Conservation (phyloP, 805 yeast species). For the Suhomyces kilbournensis region DNA sequence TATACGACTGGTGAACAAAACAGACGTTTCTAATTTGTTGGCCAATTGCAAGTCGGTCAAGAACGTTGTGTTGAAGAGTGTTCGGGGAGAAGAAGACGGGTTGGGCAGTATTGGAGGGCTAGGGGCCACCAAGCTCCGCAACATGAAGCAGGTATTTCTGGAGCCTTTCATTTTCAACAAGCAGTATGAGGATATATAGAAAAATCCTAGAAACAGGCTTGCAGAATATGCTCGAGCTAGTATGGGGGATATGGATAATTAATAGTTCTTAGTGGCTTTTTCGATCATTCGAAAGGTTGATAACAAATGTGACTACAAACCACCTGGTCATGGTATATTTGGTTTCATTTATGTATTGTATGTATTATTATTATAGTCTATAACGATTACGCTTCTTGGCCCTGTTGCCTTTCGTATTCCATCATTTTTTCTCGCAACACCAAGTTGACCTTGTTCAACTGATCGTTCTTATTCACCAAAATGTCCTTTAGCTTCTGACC, state of each 20-base stretch:
- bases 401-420: conserved; percentile 39
- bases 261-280: not conserved
- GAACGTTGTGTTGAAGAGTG: conserved; percentile 34
- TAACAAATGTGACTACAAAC: too few relatives aligned
- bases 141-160: conserved; percentile 38
- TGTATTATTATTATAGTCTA: not conserved
- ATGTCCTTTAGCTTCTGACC: conserved; percentile 69
- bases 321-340: too few relatives aligned
- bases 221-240: not conserved
- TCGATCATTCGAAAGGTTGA: too few relatives aligned
- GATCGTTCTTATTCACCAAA: conserved; percentile 68
- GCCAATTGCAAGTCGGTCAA: conserved; percentile 47
- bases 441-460: conserved; percentile 59
- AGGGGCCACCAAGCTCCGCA: conserved; percentile 45
- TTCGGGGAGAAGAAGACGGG: conserved; percentile 15
- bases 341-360: not conserved
- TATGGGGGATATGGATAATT: not conserved
- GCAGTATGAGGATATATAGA: conserved; percentile 3
- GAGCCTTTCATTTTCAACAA: conserved; percentile 52
- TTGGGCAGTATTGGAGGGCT: conserved; percentile 44
- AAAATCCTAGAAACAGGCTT: not conserved
- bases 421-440: conserved; percentile 52
- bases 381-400: conserved; percentile 4
- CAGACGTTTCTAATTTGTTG: conserved; percentile 50
- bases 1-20: conserved; percentile 48